phyloP scores from a whole-genome alignment of 495 filamentous ascomycete genomes.

The Daldinia grandis region DNA sequence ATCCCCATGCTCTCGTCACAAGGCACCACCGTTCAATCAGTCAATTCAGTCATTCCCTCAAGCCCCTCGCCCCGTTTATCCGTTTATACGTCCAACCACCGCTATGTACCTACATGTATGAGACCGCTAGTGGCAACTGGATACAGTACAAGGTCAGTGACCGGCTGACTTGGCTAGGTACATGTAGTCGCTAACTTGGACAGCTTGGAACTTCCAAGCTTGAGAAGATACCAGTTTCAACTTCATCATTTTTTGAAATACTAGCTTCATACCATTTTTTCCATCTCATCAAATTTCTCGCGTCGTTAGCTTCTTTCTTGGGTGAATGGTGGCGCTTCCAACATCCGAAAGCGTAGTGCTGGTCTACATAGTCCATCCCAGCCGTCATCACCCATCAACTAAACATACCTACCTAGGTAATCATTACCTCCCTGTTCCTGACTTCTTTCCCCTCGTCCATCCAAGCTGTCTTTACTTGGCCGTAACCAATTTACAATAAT shows the following conservation, averaged over 20 bases:
- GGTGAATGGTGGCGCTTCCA: background rate
- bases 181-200: background rate
- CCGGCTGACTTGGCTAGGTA: background rate
- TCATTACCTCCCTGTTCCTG: background rate
- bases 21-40: conserved; percentile 20
- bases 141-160: background rate
- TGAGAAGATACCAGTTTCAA: background rate
- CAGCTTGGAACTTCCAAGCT: background rate
- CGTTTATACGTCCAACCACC: background rate
- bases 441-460: background rate
- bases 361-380: conserved; percentile 2
- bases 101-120: background rate
- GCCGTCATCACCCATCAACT: background rate
- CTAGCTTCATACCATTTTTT: background rate
- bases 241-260: background rate
- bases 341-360: background rate
- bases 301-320: background rate
- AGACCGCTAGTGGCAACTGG: background rate
- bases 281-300: background rate
- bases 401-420: no score
- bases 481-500: background rate
- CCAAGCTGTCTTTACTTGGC: background rate
- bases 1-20: conserved; percentile 31
- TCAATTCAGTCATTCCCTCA: conserved; percentile 13
- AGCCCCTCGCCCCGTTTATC: conserved; percentile 11